A percentile compares a stretch with the other conserved stretches of the same genome.
Conservation (phyloP, 345 rosid species). For the Brassica juncea region DNA sequence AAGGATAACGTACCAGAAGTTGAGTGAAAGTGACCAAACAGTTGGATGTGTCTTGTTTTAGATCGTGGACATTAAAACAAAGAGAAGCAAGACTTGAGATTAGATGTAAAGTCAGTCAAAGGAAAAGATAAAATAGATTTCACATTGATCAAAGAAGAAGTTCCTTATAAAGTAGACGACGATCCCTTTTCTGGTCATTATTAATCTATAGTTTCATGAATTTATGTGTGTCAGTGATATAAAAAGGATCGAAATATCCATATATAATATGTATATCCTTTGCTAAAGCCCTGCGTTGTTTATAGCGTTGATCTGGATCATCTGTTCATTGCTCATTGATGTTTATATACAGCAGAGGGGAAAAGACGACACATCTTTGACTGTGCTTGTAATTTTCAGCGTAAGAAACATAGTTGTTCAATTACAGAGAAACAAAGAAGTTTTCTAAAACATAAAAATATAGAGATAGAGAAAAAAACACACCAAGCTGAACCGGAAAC, state of each 20-base stretch:
- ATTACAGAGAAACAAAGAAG: background rate
- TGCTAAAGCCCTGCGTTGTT: background rate
- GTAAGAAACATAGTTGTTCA: background rate
- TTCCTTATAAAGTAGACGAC: too few relatives aligned
- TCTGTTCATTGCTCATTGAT: background rate
- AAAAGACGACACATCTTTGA: too few relatives aligned
- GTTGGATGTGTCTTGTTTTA: background rate
- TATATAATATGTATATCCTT: background rate
- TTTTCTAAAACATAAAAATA: background rate
- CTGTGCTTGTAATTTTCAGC: too few relatives aligned
- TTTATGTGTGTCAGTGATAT: too few relatives aligned
- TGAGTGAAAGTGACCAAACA: conserved; percentile 5
- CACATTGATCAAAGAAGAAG: background rate
- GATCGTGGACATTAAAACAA: conserved; percentile 13
- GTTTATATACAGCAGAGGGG: too few relatives aligned
- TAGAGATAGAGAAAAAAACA: background rate
- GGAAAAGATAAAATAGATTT: background rate
- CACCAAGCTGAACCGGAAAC: background rate
- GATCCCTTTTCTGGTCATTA: too few relatives aligned
- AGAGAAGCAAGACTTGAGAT: conserved; percentile 10
- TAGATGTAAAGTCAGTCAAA: background rate
- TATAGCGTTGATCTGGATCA: background rate
- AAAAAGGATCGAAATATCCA: too few relatives aligned
- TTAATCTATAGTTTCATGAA: too few relatives aligned
- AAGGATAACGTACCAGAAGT: background rate